Conservation (phyloP, 345 rosid species). For the Turritis glabra region DNA sequence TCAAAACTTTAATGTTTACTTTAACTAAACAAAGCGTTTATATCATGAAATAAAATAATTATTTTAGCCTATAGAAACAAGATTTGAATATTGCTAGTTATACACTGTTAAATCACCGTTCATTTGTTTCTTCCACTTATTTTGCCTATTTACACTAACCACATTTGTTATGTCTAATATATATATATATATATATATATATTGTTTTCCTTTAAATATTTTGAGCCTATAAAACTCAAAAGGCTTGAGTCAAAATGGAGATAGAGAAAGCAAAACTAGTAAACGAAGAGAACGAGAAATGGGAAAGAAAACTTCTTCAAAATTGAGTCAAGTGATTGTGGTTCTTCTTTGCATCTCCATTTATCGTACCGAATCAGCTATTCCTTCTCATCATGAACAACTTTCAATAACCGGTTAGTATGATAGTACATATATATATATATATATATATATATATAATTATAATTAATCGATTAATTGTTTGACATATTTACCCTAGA, state of each 20-base stretch:
- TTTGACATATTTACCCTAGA: neutral
- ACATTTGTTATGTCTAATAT: neutral
- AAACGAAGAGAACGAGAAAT: neutral
- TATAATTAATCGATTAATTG: neutral
- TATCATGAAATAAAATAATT: neutral
- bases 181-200: too few species aligned
- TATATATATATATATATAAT: too few species aligned
- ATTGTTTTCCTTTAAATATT: neutral
- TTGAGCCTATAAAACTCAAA: neutral
- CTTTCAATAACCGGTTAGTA: neutral
- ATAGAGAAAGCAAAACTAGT: neutral
- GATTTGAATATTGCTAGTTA: neutral
- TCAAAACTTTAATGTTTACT: neutral
- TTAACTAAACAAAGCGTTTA: neutral
- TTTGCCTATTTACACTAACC: neutral
- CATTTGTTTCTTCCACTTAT: neutral
- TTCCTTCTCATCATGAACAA: constrained; percentile 1
- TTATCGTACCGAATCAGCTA: neutral
- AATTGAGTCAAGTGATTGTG: neutral
- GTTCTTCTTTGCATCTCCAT: neutral
- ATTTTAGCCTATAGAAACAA: neutral
- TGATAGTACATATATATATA: neutral
- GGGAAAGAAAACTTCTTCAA: neutral
- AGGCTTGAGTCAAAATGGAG: neutral
- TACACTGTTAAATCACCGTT: neutral